Percentiles rank a stretch among this genome's conserved stretches.
These are phyloP conservation scores for Cupressus sempervirens DNA, from an alignment of 75 land plant species.

Conservation along the genomic window DNA sequence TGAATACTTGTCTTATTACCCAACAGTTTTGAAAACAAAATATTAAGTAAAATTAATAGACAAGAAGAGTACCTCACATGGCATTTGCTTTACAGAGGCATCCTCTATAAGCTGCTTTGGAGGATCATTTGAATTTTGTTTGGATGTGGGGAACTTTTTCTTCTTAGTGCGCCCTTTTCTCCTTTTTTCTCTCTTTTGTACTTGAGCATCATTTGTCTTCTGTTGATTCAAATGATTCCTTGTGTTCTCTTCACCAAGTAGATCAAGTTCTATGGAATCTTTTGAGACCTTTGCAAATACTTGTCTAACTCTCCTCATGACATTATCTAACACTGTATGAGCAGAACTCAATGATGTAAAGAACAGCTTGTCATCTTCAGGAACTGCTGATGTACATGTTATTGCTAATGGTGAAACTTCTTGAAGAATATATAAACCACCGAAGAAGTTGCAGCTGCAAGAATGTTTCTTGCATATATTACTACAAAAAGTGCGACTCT, in stretches of 20 bases:
- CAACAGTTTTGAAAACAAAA: background rate
- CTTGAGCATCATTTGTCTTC: conserved; percentile 16
- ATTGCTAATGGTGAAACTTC: conserved; percentile 25
- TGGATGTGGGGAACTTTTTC: background rate
- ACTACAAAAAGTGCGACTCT: background rate
- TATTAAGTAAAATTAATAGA: background rate
- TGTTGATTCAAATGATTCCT: conserved; percentile 20
- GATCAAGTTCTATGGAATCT: conserved; percentile 65
- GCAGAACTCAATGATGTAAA: conserved; percentile 52
- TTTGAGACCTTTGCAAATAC: conserved; percentile 54
- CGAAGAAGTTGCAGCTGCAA: conserved; percentile 8
- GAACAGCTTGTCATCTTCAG: conserved; percentile 32
- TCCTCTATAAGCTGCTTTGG: background rate
- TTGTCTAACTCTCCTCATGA: conserved; percentile 52
- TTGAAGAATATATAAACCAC: conserved; percentile 32
- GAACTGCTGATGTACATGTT: conserved; percentile 13
- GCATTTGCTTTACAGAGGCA: background rate
- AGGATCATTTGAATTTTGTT: background rate
- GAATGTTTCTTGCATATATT: conserved; percentile 7
- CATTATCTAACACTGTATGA: conserved; percentile 48
- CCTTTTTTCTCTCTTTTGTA: conserved; percentile 36
- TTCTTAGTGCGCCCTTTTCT: conserved; percentile 37
- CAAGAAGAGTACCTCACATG: conserved; percentile 9
- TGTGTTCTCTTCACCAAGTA: conserved; percentile 45
- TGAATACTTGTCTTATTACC: background rate